Conservation (phyloP, 768 basidiomycete genomes). For the Lactarius akahatsu region DNA sequence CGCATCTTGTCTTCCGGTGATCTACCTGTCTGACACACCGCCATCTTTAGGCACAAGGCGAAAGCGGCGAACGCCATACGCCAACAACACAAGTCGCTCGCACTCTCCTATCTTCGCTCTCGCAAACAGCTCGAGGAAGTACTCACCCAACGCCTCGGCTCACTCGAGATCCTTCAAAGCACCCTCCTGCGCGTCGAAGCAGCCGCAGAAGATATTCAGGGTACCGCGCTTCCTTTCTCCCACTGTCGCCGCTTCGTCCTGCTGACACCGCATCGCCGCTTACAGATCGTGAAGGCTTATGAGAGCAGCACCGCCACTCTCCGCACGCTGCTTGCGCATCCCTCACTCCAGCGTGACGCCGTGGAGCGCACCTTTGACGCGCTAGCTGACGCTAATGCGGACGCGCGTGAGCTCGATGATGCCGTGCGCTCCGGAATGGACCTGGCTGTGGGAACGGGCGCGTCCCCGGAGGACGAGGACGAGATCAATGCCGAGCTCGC, state of each 20-base stretch:
- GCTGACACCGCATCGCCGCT: background rate
- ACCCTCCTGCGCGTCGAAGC: slow-evolving; percentile 82
- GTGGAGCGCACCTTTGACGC: slow-evolving; percentile 88
- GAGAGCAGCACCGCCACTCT: slow-evolving; percentile 80
- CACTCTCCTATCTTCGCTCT: slow-evolving; percentile 74
- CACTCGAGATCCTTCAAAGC: slow-evolving; percentile 69
- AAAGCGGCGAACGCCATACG: slow-evolving; percentile 66
- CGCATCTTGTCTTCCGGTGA: background rate
- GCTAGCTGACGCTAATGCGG: slow-evolving; percentile 76
- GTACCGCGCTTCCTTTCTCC: slow-evolving; percentile 41
- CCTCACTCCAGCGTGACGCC: slow-evolving; percentile 70
- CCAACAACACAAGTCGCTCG: slow-evolving; percentile 68
- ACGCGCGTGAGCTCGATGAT: slow-evolving; percentile 81
- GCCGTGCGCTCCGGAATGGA: slow-evolving; percentile 69
- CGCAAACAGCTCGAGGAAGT: slow-evolving; percentile 81
- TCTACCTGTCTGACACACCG: slow-evolving; percentile 3
- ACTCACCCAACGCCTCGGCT: slow-evolving; percentile 68
- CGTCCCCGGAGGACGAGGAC: slow-evolving; percentile 47
- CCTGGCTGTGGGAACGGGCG: slow-evolving; percentile 44
- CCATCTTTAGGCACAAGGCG: slow-evolving; percentile 53
- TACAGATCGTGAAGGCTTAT: slow-evolving; percentile 83
- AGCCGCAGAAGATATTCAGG: slow-evolving; percentile 86
- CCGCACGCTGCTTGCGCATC: slow-evolving; percentile 71
- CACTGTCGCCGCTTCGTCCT: background rate
- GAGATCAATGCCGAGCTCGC: slow-evolving; percentile 67